These are phyloP conservation scores for Colletotrichum lentis DNA, from an alignment of 2,329 filamentous ascomycete species.

Conservation along the genomic window DNA sequence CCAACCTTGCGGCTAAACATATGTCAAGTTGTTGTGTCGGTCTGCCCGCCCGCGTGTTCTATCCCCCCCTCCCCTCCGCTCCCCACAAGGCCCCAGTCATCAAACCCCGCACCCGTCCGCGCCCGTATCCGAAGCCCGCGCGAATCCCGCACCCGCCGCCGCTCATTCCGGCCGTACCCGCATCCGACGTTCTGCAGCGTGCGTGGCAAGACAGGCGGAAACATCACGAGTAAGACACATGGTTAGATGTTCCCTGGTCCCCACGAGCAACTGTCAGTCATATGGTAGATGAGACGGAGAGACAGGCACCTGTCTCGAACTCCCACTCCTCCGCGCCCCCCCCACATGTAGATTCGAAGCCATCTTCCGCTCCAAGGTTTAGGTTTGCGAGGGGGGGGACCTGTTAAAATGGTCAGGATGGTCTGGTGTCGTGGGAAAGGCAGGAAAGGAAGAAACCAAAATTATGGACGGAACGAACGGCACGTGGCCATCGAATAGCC, in stretches of 20 bases:
- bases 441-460: no score
- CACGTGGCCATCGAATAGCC: not conserved
- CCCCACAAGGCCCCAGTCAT: no score
- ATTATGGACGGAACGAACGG: not conserved
- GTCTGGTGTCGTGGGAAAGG: not conserved
- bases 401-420: not conserved
- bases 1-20: not conserved
- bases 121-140: not conserved
- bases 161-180: no score
- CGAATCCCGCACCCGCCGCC: not conserved
- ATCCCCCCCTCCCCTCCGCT: no score
- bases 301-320: no score
- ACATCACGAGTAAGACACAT: not conserved
- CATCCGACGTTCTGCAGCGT: constrained; percentile 3
- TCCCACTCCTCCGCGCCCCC: no score
- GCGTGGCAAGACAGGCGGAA: not conserved
- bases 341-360: not conserved
- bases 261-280: no score
- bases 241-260: not conserved
- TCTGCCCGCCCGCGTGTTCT: no score
- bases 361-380: not conserved
- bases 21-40: no score
- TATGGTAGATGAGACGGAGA: no score
- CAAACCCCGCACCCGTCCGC: constrained; percentile 8
- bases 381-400: not conserved